phyloP scores from a whole-genome alignment of 495 filamentous ascomycete species.

The Aspergillus hancockii region DNA sequence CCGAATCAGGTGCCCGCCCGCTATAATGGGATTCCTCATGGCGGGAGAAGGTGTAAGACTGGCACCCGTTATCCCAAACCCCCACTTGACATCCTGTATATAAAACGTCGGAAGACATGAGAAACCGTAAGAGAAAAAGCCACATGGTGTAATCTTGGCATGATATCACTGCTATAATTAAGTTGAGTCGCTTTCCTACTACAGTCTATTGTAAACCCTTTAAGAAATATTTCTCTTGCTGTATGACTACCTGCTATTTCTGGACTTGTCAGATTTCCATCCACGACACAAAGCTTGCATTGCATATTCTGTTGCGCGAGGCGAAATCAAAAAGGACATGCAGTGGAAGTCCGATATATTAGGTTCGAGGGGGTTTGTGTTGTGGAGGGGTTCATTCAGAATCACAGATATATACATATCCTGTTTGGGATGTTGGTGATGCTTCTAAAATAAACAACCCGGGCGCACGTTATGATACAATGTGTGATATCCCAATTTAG shows the following conservation, averaged over 20 bases:
- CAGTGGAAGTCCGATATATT: background rate
- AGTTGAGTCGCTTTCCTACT: background rate
- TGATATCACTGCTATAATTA: conserved; percentile 9
- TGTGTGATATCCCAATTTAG: background rate
- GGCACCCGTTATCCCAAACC: background rate
- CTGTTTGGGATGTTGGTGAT: background rate
- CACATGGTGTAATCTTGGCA: conserved; percentile 17
- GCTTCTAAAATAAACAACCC: background rate
- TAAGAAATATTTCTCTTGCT: background rate
- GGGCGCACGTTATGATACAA: background rate
- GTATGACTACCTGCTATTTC: conserved; percentile 1
- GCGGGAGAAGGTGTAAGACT: too few relatives aligned
- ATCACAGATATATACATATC: background rate
- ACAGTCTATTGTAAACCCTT: background rate
- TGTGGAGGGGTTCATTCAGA: background rate
- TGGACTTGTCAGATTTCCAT: background rate
- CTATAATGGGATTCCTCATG: too few relatives aligned
- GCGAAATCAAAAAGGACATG: background rate
- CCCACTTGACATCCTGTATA: background rate
- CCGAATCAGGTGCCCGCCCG: too few relatives aligned
- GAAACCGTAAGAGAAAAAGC: conserved; percentile 5
- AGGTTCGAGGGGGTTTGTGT: background rate
- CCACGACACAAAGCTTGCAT: background rate
- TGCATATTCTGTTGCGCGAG: background rate
- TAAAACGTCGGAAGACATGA: background rate